Evolutionary conservation across 1,284 basidiomycete genomes (phyloP), one percentile per base, ranked within the genome.

Genomic region (Cutaneotrichosporon sp.): DNA sequence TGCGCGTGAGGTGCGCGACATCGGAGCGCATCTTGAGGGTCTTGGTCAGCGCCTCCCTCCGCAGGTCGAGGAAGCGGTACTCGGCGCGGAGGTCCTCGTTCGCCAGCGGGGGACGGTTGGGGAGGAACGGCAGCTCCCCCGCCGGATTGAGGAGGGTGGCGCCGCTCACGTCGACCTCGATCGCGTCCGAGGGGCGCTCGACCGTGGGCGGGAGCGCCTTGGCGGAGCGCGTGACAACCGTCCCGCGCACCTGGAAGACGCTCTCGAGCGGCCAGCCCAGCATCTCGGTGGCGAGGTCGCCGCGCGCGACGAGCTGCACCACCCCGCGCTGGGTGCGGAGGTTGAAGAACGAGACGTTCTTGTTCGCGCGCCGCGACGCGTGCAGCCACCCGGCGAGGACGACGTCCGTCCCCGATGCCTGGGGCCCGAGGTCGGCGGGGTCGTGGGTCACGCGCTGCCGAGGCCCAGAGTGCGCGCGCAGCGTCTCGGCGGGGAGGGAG

Each of bases 31-130:
- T 87, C 69, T 86, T 87, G 67, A 97, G 82, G 78, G 95, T 97
- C 53, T 85, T 76, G 5, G 91, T 85, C 36, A 97, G 80, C 16
- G 82, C 83, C 8, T 84, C 80, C 45, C 94, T 84, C 29, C 94
- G 87, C 54, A 97, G 85, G 81, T 97, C 94, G 43, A 97, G 85
- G 81, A 92, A 89, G 59, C 94, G 87, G 79, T 91, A 89, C 68
- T 87, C 87, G 55, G 90, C 85, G 64, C 94, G 86, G 22, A 95
- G 79, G 64, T 93, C 89, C 70, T 95, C 92, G 72, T 90, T 91
- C 42, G 90, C 86, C 89, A 93, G 58, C 11, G n/a, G 71, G 79
- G 91, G 71, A 54, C 89, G 87, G 64, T 88, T 90, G 33, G 94
- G 90, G 62, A 87, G 82, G 77, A 95, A 95, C 14, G 92, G 93